Percentiles rank a stretch among this genome's conserved stretches.
Evolutionary conservation across 2,329 filamentous ascomycete genomes (phyloP).

Genomic region (Exophiala spinifera): DNA sequence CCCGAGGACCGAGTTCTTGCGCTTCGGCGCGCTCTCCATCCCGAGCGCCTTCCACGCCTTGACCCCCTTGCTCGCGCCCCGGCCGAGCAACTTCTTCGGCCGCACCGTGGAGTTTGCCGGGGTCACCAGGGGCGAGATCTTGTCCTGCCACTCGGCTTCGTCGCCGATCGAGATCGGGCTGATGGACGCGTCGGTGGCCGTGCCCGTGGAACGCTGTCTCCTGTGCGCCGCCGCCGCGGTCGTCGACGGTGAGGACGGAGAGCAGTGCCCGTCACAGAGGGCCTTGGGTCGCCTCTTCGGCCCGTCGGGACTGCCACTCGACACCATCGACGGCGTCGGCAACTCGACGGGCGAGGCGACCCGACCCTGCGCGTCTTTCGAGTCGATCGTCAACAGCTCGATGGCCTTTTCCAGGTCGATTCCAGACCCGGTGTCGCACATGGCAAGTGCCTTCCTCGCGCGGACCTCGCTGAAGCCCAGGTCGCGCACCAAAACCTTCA

Average conservation of each 20-base stretch:
- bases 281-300: slow-evolving; percentile 11
- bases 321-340: slow-evolving; percentile 18
- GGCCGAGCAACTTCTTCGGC: slow-evolving; percentile 1
- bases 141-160: slow-evolving; percentile 18
- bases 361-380: slow-evolving; percentile 36
- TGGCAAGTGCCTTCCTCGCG: slow-evolving; percentile 55
- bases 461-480: slow-evolving; percentile 58
- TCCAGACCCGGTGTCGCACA: slow-evolving; percentile 59
- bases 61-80: slow-evolving; percentile 8
- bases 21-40: slow-evolving; percentile 12
- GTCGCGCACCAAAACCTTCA: slow-evolving; percentile 54
- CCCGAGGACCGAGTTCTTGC: slow-evolving; percentile 20
- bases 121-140: slow-evolving; percentile 10
- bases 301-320: slow-evolving; percentile 5
- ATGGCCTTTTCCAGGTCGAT: slow-evolving; percentile 58
- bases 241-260: too few relatives aligned
- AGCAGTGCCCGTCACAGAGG: slow-evolving; percentile 26
- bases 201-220: slow-evolving; percentile 17
- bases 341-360: slow-evolving; percentile 24
- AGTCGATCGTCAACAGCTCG: slow-evolving; percentile 46
- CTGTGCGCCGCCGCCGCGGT: slow-evolving; percentile 9
- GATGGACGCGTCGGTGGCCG: slow-evolving; percentile 13
- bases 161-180: slow-evolving; percentile 20
- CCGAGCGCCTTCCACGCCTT: slow-evolving; percentile 25
- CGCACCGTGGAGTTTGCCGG: slow-evolving; percentile 3